phyloP scores from a whole-genome alignment of 495 filamentous ascomycete species.

The Hyphodiscus hymeniophilus region DNA sequence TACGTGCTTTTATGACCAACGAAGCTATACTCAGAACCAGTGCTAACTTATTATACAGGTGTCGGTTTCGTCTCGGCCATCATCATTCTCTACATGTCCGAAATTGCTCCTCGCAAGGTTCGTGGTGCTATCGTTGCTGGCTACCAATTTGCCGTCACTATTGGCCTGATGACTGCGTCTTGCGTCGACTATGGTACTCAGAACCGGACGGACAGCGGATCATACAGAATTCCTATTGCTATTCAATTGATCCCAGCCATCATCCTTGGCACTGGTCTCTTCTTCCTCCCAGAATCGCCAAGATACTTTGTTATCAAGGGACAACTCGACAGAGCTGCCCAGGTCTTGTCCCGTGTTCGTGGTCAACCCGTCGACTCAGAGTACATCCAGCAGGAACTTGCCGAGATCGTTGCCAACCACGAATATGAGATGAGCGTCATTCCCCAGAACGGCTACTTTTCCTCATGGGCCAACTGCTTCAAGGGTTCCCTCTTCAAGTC shows the following conservation, averaged over 20 bases:
- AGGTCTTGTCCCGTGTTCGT: slow-evolving; percentile 55
- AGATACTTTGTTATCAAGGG: slow-evolving; percentile 69
- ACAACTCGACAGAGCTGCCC: slow-evolving; percentile 54
- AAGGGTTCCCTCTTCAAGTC: slow-evolving; percentile 51
- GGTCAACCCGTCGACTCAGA: slow-evolving; percentile 53
- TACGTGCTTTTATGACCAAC: too few species aligned
- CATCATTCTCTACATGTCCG: slow-evolving; percentile 52
- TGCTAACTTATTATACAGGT: slow-evolving; percentile 35
- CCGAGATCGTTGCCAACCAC: slow-evolving; percentile 70
- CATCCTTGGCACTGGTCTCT: slow-evolving; percentile 62
- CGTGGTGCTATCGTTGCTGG: slow-evolving; percentile 61
- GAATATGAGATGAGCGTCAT: slow-evolving; percentile 53
- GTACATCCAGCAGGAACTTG: slow-evolving; percentile 54
- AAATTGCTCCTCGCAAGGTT: slow-evolving; percentile 51
- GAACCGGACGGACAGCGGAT: slow-evolving; percentile 50
- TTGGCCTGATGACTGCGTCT: slow-evolving; percentile 68
- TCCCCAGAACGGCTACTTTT: slow-evolving; percentile 48
- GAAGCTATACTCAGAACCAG: too few species aligned
- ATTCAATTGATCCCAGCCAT: slow-evolving; percentile 74
- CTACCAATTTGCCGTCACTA: slow-evolving; percentile 78
- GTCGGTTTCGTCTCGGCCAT: slow-evolving; percentile 35
- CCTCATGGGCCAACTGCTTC: slow-evolving; percentile 64
- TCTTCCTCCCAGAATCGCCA: slow-evolving; percentile 72
- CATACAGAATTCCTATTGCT: slow-evolving; percentile 56
- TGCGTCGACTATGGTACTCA: slow-evolving; percentile 68